Conservation (phyloP, 2,329 filamentous ascomycete species). For the Xylariaceae sp. region DNA sequence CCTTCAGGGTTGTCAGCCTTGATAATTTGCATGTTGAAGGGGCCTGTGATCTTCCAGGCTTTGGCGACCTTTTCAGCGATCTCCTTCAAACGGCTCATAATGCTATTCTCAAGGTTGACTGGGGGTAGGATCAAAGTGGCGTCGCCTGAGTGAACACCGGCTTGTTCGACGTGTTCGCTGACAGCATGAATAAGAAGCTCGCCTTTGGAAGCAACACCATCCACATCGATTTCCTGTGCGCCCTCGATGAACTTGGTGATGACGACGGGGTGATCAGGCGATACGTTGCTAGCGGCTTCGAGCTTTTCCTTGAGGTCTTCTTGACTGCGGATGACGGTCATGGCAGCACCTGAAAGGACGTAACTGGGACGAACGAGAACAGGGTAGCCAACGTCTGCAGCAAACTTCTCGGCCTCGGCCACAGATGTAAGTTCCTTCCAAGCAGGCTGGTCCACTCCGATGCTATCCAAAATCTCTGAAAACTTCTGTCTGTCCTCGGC, state of each 20-base stretch:
- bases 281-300: constrained; percentile 80
- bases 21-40: constrained; percentile 99
- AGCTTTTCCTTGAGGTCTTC: constrained; percentile 94
- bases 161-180: constrained; percentile 93
- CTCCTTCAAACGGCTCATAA: constrained; percentile 84
- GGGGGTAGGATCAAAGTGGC: constrained; percentile 92
- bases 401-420: constrained; percentile 80
- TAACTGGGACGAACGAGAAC: constrained; percentile 93
- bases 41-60: constrained; percentile 94
- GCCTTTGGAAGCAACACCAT: constrained; percentile 82
- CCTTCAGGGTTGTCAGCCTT: constrained; percentile 75
- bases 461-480: constrained; percentile 93
- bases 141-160: constrained; percentile 96
- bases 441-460: constrained; percentile 91
- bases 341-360: constrained; percentile 93
- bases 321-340: constrained; percentile 90
- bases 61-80: constrained; percentile 95
- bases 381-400: constrained; percentile 79
- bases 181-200: constrained; percentile 87
- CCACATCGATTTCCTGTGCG: constrained; percentile 92
- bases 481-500: constrained; percentile 98
- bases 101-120: constrained; percentile 65
- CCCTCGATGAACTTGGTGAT: constrained; percentile 98
- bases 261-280: constrained; percentile 93
- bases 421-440: constrained; percentile 97